Base-by-base conservation (phyloP, 768 basidiomycete species). In the Naganishia randhawae region DNA sequence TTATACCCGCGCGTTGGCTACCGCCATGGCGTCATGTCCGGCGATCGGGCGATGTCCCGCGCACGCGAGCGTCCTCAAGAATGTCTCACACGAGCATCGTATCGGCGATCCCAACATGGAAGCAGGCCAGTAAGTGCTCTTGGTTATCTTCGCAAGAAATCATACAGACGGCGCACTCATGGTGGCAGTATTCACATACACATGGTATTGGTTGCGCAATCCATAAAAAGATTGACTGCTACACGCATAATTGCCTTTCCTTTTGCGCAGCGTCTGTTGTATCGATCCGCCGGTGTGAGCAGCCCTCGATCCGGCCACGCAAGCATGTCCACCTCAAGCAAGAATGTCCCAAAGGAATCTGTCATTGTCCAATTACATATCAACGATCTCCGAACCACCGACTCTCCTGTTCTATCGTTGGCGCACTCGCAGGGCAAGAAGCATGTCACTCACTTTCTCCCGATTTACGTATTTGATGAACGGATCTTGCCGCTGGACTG, bases 391-490 rank as follows among this genome's bases (percentile, higher is more conserved):
- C 68, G 77, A 22, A 50, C 73, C 3, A 75, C 76, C 63, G 77
- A 78, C 45, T 74, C 73, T 5, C 77, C 75, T 3, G 75, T 73
- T 1, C 71, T 78, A 8, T 65, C 73, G 31, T 52, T 73, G 17
- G 68, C 76, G 0, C 76, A 78, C 55, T 73, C 73, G 13, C 69
- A 68, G 57, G 27, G 70, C n/a, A 50, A 71, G 17, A 71, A 72
- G 22, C 70, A 73, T 29, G 71, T 80, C 42, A 81, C 80, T 17
- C 79, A 82, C 63, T 79, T 82, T 70, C 72, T 83, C 3, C 83
- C 83, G 0, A 55, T 83, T 51, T 82, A 78, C 71, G 81, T 83
- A 25, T 81, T 82, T 50, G 80, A 82, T 64, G 79, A 81, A 37
- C 76, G 80, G 9, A 76, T 78, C 57, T 66, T 82, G 52, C 82